A percentile compares a stretch with the other conserved stretches of the same genome.
Evolutionary conservation across 306 rosid genomes (phyloP).

Genomic region (Casuarina cunninghamiana): DNA sequence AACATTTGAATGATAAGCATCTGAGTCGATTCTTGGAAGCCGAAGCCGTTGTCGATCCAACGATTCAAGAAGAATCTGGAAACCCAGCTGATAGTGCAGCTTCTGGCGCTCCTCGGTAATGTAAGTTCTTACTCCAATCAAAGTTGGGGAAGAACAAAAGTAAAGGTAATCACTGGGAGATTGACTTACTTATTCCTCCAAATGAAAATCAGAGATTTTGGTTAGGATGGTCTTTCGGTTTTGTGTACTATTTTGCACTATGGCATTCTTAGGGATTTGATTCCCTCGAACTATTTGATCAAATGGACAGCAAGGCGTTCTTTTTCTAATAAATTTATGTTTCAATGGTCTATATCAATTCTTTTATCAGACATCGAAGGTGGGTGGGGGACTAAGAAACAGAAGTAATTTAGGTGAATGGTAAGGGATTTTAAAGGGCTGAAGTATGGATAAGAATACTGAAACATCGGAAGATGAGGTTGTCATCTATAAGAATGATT

Average conservation of each 20-base stretch:
- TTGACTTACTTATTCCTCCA: neutral
- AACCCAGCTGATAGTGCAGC: slow-evolving; percentile 4
- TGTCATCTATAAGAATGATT: neutral
- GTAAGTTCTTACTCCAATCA: neutral
- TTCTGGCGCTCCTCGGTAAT: slow-evolving; percentile 30
- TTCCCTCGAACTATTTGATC: neutral
- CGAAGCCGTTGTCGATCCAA: slow-evolving; percentile 32
- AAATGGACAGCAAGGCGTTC: neutral
- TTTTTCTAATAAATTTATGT: neutral
- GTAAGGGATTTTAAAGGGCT: neutral
- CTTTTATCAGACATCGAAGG: neutral
- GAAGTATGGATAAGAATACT: neutral
- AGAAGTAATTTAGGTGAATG: neutral
- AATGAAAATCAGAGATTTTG: neutral
- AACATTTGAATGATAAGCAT: slow-evolving; percentile 67
- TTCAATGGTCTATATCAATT: neutral
- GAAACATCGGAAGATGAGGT: neutral
- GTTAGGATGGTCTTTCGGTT: neutral
- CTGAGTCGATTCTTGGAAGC: slow-evolving; percentile 75
- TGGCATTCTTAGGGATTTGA: neutral
- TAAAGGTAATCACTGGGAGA: neutral
- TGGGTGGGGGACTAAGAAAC: neutral
- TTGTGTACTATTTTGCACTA: neutral
- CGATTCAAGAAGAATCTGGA: slow-evolving; percentile 27
- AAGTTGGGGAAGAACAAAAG: neutral